A percentile compares a stretch with the other conserved stretches of the same genome.
Conservation (phyloP, 2,329 filamentous ascomycete genomes). For the Tolypocladium tropicale region DNA sequence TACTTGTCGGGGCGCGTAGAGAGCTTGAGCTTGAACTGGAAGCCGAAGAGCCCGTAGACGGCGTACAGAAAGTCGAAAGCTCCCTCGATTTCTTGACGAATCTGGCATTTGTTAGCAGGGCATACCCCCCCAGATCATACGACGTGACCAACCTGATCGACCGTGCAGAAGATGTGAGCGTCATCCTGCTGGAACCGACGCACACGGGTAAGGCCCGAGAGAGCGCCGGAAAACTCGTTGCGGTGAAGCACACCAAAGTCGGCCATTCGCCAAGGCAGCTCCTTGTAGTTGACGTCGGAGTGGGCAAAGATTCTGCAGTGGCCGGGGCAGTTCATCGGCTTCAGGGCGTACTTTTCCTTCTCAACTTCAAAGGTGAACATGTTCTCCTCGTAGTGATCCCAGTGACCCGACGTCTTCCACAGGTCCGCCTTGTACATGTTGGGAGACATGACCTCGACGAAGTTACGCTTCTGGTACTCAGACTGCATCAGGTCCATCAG, state of each 20-base stretch:
- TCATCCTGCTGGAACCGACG: conserved; percentile 95
- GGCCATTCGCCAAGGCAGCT: conserved; percentile 84
- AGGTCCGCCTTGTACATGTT: conserved; percentile 89
- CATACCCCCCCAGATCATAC: not conserved
- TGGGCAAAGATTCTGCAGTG: conserved; percentile 84
- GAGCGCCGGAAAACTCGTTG: conserved; percentile 87
- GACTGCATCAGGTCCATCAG: conserved; percentile 70
- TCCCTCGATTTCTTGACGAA: conserved; percentile 49
- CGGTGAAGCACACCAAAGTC: conserved; percentile 94
- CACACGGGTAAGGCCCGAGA: conserved; percentile 84
- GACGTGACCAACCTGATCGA: conserved; percentile 20
- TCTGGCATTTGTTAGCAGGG: conserved; percentile 12
- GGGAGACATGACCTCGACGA: conserved; percentile 89
- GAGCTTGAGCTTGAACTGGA: conserved; percentile 83
- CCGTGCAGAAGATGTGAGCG: conserved; percentile 80
- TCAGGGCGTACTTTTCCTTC: conserved; percentile 63
- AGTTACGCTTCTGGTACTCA: conserved; percentile 88
- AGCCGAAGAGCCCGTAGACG: conserved; percentile 54
- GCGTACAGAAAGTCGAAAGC: conserved; percentile 79
- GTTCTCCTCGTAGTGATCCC: conserved; percentile 77
- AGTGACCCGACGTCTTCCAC: conserved; percentile 94
- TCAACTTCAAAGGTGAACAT: conserved; percentile 73
- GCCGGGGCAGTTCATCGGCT: conserved; percentile 98
- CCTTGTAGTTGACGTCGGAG: conserved; percentile 70
- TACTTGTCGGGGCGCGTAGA: conserved; percentile 85